phyloP scores from a whole-genome alignment of 257 asterid genomes.

The Plantago ovata region DNA sequence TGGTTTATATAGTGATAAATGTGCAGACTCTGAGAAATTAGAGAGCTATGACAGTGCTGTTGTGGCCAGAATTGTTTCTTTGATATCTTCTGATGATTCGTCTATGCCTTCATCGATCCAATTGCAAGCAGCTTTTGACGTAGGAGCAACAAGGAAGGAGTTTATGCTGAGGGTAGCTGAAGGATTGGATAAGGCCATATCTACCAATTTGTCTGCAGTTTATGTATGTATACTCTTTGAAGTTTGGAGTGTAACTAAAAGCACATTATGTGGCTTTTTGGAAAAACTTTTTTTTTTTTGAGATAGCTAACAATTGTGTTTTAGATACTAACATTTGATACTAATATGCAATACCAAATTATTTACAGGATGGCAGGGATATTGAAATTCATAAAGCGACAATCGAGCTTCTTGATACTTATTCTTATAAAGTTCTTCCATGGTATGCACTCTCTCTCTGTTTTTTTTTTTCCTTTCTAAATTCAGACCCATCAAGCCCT shows the following conservation, averaged over 20 bases:
- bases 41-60: constrained; percentile 59
- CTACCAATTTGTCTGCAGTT: constrained; percentile 50
- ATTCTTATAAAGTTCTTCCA: constrained; percentile 66
- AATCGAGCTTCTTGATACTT: constrained; percentile 70
- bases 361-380: constrained; percentile 58
- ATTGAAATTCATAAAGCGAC: constrained; percentile 35
- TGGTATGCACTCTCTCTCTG: constrained; percentile 42
- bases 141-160: constrained; percentile 59
- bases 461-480: no score
- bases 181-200: constrained; percentile 61
- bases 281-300: no score
- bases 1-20: constrained; percentile 48
- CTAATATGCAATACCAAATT: constrained; percentile 14
- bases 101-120: constrained; percentile 52
- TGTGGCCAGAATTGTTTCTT: constrained; percentile 52
- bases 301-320: no score
- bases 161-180: constrained; percentile 58
- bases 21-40: constrained; percentile 51
- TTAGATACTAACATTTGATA: no score
- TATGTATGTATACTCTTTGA: constrained; percentile 50
- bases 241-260: neutral
- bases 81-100: constrained; percentile 53
- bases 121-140: constrained; percentile 65
- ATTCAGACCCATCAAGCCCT: no score
- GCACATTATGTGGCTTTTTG: constrained; percentile 1